phyloP scores from a whole-genome alignment of 2,329 filamentous ascomycete genomes.

The Trichothecium sympodiale region DNA sequence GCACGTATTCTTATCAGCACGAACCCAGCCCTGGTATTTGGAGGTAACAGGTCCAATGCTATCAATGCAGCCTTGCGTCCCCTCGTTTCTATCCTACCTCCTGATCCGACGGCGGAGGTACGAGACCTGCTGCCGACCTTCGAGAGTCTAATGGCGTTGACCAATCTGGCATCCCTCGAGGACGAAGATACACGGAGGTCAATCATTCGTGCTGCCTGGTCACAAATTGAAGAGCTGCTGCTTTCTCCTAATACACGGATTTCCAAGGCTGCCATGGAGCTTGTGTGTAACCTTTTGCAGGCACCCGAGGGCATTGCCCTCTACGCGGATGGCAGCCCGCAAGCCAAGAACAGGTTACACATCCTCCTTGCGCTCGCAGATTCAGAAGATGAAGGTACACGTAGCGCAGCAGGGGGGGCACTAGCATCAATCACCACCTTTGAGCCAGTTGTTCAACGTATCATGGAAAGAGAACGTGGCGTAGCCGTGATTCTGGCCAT shows the following conservation, averaged over 20 bases:
- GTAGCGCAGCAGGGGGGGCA: slow-evolving; percentile 78
- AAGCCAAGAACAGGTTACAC: slow-evolving; percentile 65
- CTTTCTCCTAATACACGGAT: slow-evolving; percentile 66
- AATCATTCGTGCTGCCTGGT: slow-evolving; percentile 66
- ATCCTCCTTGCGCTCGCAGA: slow-evolving; percentile 82
- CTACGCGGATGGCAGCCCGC: slow-evolving; percentile 55
- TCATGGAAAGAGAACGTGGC: slow-evolving; percentile 61
- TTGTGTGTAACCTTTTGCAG: slow-evolving; percentile 83
- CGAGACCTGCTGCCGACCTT: slow-evolving; percentile 81
- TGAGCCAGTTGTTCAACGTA: slow-evolving; percentile 59
- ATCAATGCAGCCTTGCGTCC: slow-evolving; percentile 74
- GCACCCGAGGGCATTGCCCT: slow-evolving; percentile 53
- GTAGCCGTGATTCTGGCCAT: slow-evolving; percentile 70
- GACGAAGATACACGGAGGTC: slow-evolving; percentile 50
- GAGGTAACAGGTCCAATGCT: slow-evolving; percentile 59
- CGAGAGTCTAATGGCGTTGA: slow-evolving; percentile 82
- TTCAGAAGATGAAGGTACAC: slow-evolving; percentile 67
- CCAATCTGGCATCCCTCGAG: slow-evolving; percentile 79
- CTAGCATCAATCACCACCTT: slow-evolving; percentile 74
- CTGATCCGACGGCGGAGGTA: slow-evolving; percentile 49
- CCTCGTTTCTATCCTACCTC: slow-evolving; percentile 61
- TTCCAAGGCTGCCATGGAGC: slow-evolving; percentile 73
- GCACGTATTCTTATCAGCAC: slow-evolving; percentile 80
- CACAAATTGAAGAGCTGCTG: slow-evolving; percentile 71
- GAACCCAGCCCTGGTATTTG: slow-evolving; percentile 76